phyloP scores from a whole-genome alignment of 768 basidiomycete genomes.

The Leccinum subtestaceum region DNA sequence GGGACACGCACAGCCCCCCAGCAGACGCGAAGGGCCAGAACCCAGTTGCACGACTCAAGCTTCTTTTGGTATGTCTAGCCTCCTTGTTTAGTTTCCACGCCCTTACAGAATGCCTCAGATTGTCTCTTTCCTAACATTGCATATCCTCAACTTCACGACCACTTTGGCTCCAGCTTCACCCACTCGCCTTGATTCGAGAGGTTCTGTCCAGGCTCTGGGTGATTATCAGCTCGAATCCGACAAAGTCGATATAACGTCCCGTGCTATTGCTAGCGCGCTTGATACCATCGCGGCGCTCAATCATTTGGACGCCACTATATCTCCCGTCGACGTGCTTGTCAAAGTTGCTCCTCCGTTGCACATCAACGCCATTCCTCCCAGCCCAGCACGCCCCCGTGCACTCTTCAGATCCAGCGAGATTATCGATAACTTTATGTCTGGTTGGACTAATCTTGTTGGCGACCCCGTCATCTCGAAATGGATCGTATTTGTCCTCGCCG shows the following conservation, averaged over 20 bases:
- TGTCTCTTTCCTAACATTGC: conserved; percentile 85
- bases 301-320: conserved; percentile 10
- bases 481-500: conserved; percentile 73
- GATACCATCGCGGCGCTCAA: conserved; percentile 50
- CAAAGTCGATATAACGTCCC: conserved; percentile 70
- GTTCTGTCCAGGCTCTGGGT: conserved; percentile 9
- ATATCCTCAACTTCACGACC: conserved; percentile 89
- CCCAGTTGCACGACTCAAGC: conserved; percentile 84
- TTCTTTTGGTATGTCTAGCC: conserved; percentile 66
- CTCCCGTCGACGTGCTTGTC: conserved; percentile 47
- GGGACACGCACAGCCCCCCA: conserved; percentile 40
- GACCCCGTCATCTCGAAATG: no score
- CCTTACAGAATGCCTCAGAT: conserved; percentile 45
- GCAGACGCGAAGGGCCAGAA: conserved; percentile 58
- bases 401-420: conserved; percentile 45
- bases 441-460: conserved; percentile 71
- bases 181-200: conserved; percentile 39
- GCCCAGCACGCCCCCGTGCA: conserved; percentile 28
- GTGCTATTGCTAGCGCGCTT: conserved; percentile 57
- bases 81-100: background rate
- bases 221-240: conserved; percentile 31
- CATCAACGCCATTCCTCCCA: conserved; percentile 44
- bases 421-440: conserved; percentile 83
- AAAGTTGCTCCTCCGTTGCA: conserved; percentile 61
- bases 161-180: conserved; percentile 72